A percentile compares a stretch with the other conserved stretches of the same genome.
Conservation (phyloP, 1,284 basidiomycete species). For the Sparassis latifolia region DNA sequence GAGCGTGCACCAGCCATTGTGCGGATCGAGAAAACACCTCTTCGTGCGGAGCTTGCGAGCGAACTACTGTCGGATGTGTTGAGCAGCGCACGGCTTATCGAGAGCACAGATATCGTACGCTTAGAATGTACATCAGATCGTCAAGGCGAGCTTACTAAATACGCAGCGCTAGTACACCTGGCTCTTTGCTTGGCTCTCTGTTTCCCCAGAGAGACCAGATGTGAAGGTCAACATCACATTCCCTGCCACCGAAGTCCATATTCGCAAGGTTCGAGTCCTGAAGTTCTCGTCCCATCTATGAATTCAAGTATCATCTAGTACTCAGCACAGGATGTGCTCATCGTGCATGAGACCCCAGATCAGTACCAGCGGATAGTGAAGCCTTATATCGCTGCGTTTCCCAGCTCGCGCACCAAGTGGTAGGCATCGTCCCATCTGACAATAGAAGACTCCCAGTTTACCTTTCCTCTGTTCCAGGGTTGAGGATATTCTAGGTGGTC, state of each 20-base stretch:
- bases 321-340: slow-evolving; percentile 61
- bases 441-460: neutral
- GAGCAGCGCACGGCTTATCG: slow-evolving; percentile 29
- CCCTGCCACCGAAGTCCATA: slow-evolving; percentile 79
- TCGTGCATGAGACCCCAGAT: slow-evolving; percentile 79
- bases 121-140: neutral
- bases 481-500: slow-evolving; percentile 77
- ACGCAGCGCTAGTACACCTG: slow-evolving; percentile 30
- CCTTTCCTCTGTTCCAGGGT: slow-evolving; percentile 50
- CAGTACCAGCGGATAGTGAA: slow-evolving; percentile 65
- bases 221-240: slow-evolving; percentile 69
- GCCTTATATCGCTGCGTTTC: slow-evolving; percentile 76
- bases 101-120: slow-evolving; percentile 42
- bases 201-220: slow-evolving; percentile 31
- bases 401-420: slow-evolving; percentile 78
- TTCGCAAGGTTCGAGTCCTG: slow-evolving; percentile 52
- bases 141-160: neutral
- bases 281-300: neutral
- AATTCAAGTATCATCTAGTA: slow-evolving; percentile 47
- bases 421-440: slow-evolving; percentile 20
- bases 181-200: slow-evolving; percentile 37
- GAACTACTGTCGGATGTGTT: slow-evolving; percentile 19
- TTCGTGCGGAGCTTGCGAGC: slow-evolving; percentile 31
- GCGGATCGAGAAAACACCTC: slow-evolving; percentile 51
- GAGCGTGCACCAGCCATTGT: slow-evolving; percentile 40